phyloP scores from a whole-genome alignment of 2,329 filamentous ascomycete species.

The Xylaria hypoxylon region DNA sequence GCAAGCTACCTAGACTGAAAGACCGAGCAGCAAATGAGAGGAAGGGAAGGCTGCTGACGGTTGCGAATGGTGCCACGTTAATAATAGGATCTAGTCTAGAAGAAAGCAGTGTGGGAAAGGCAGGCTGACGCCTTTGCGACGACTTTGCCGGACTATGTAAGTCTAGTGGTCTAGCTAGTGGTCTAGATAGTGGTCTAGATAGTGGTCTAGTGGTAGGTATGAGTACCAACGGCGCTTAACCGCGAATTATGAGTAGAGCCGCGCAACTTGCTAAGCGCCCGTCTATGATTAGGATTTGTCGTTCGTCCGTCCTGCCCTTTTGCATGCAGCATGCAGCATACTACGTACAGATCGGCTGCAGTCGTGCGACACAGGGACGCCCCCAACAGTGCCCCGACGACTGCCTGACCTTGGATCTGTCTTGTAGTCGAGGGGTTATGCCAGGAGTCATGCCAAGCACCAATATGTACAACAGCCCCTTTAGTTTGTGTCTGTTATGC shows the following conservation, averaged over 20 bases:
- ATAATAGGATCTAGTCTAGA: conserved; percentile 1
- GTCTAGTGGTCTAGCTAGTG: too few species aligned
- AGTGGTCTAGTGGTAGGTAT: too few species aligned
- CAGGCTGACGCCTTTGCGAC: background rate
- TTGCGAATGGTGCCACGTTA: conserved; percentile 30
- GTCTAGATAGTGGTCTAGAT: too few species aligned
- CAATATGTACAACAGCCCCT: background rate
- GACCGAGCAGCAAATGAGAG: conserved; percentile 23
- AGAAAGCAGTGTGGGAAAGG: background rate
- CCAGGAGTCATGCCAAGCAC: conserved; percentile 5
- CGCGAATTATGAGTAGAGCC: conserved; percentile 36
- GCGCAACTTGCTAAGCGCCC: conserved; percentile 31
- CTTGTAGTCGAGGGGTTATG: background rate
- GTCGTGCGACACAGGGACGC: conserved; percentile 31
- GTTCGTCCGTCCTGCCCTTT: conserved; percentile 8
- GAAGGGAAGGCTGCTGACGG: conserved; percentile 15
- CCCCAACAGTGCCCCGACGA: background rate
- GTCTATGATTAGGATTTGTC: conserved; percentile 26
- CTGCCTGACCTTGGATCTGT: background rate
- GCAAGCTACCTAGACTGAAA: background rate
- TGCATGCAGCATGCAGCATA: conserved; percentile 36
- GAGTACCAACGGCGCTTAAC: conserved; percentile 33
- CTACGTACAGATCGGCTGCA: conserved; percentile 34
- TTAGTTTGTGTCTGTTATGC: background rate
- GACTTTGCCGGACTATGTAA: background rate